Base-by-base conservation (phyloP, 352 stramenopile genomes). In the Thalassiosira livingstoniorum region DNA sequence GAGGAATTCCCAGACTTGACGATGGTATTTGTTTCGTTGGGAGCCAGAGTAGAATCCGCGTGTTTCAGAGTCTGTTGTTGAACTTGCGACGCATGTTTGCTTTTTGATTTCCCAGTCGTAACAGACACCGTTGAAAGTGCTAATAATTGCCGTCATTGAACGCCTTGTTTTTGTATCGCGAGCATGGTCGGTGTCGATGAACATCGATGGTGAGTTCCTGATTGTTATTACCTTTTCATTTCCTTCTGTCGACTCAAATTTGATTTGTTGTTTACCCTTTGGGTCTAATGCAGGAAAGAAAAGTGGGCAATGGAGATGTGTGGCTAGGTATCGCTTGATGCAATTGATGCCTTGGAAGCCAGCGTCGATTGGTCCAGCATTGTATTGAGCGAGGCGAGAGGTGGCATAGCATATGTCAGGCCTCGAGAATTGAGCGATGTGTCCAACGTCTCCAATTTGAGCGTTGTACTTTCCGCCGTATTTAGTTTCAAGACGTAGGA, bases 231-330 rank as follows among this genome's bases (percentile, higher is more conserved):
- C n/a, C n/a, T n/a, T n/a, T n/a, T n/a, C n/a, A n/a, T n/a, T n/a
- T n/a, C n/a, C n/a, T n/a, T n/a, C n/a, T n/a, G n/a, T n/a, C n/a
- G n/a, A n/a, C n/a, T n/a, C n/a, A n/a, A n/a, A n/a, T n/a, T n/a
- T n/a, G n/a, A n/a, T n/a, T n/a, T n/a, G n/a, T 15, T n/a, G 47
- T 58, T n/a, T 11, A 58, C 4, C 27, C 11, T 27, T 15, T 58
- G 5, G 4, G 23, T 82, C 64, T n/a, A 64, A 27, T 57, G 75
- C 65, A 82, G 64, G 64, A 47, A 58, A 82, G 4, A 82, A 63
- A 18, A 82, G 70, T 3, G 75, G 75, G 25, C 43, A 55, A 55
- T 82, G 75, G 25, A 31, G 54, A 71, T 82, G 75, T 4, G 75
- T 74, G 10, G 65, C 64, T 47, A 82, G 54, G 31, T 58, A 82